Base-by-base conservation (phyloP, 495 filamentous ascomycete genomes). In the Sabuloglossum arenarium region DNA sequence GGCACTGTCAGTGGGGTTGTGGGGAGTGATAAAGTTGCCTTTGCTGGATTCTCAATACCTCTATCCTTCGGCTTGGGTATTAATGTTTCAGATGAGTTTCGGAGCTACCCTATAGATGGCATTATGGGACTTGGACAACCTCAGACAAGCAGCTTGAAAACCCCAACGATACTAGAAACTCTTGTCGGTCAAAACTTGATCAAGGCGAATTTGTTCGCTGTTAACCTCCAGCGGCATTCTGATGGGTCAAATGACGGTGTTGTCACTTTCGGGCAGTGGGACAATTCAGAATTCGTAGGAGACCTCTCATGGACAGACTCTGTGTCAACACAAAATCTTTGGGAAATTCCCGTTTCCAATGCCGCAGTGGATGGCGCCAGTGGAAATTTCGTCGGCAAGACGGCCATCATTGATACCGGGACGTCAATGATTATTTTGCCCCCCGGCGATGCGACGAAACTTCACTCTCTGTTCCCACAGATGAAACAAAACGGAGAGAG, bases 21-120 rank as follows among this genome's bases (percentile, higher is more conserved):
- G 6, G 84, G 70, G 24, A 73, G 68, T 31, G 87, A 94, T 60
- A 79, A 65, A 0, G 56, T 86, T 34, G 69, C 72, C 19, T 69
- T 93, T 56, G 85, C 80, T 0, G 81, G 75, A 23, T 67, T 88
- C 54, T 73, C 70, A 45, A 54, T 84, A 19, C 62, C 70, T 0
- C 67, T 86, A 59, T 68, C 74, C 8, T 85, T 94, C 64, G 87
- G 87, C 4, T 61, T 85, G 58, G 84, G 79, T 16, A 78, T 73
- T 39, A 69, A 74, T 23, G 81, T 81, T 14, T 80, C 80, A 4
- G 65, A 77, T 52, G 77, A 87, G 50, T 90, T 94, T 66, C 58
- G 67, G 29, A 74, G 73, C 59, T 91, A 88, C 61, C 81, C 86
- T 19, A 83, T 91, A 60, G 87, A 94, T 63, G 87, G 87, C n/a